Conservation (phyloP, 768 basidiomycete species). For the Lyophyllum atratum region DNA sequence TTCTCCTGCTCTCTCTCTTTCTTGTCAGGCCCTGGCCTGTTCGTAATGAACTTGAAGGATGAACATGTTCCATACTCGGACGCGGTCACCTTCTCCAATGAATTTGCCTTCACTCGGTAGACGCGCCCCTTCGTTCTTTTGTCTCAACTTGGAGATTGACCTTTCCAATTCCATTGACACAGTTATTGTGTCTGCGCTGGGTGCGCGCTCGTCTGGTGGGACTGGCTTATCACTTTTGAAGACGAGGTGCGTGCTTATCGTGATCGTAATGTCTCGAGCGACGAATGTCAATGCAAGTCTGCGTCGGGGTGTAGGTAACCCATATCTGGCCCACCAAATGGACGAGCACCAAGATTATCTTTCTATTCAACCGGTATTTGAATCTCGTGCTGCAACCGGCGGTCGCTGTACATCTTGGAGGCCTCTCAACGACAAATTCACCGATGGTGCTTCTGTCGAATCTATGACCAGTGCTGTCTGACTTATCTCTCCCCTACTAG, state of each 20-base stretch:
- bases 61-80: not conserved
- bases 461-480: not conserved
- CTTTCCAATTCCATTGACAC: not conserved
- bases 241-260: not conserved
- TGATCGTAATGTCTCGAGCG: too few species aligned
- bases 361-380: slow-evolving; percentile 21
- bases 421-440: not conserved
- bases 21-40: not conserved
- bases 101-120: not conserved
- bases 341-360: slow-evolving; percentile 20
- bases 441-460: not conserved
- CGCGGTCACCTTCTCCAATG: not conserved
- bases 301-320: slow-evolving; percentile 5
- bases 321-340: slow-evolving; percentile 21
- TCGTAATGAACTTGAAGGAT: not conserved
- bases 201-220: not conserved
- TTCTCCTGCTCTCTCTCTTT: not conserved
- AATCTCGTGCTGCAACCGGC: slow-evolving; percentile 18
- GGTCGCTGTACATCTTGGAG: slow-evolving; percentile 4
- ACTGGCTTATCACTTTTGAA: not conserved
- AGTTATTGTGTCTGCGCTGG: not conserved
- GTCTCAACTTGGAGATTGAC: not conserved
- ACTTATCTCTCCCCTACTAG: not conserved
- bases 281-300: not conserved
- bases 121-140: not conserved